phyloP scores from a whole-genome alignment of 768 basidiomycete species.

The Kwoniella heveanensis region DNA sequence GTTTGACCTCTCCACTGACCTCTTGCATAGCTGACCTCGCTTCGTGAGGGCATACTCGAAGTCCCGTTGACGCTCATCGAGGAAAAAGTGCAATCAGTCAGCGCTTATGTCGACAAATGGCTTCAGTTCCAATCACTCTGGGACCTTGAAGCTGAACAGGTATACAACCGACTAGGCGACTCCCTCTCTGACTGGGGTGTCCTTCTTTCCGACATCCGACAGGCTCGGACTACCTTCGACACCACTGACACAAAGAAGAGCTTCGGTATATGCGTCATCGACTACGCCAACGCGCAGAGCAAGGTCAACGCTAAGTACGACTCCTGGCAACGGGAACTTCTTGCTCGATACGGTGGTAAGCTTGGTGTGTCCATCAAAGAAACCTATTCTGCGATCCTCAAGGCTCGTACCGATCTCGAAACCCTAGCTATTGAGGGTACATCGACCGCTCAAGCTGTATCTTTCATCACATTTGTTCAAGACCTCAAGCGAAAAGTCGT shows the following conservation, averaged over 20 bases:
- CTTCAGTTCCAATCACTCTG: conserved; percentile 97
- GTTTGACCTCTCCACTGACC: conserved; percentile 4
- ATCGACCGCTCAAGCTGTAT: conserved; percentile 96
- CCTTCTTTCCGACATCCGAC: conserved; percentile 93
- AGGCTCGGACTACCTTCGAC: conserved; percentile 93
- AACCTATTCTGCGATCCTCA: conserved; percentile 87
- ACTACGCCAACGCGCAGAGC: conserved; percentile 97
- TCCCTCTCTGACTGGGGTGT: conserved; percentile 93
- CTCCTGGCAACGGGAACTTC: conserved; percentile 93
- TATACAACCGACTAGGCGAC: conserved; percentile 88
- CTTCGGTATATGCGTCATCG: conserved; percentile 90
- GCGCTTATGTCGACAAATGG: conserved; percentile 94
- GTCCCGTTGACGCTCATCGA: conserved; percentile 85
- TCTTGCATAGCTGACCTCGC: conserved; percentile 61
- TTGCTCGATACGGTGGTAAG: conserved; percentile 88
- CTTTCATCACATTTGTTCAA: conserved; percentile 98
- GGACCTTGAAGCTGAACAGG: conserved; percentile 96
- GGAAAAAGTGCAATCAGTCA: conserved; percentile 71
- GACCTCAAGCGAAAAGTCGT: conserved; percentile 97
- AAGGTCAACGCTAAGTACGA: conserved; percentile 99
- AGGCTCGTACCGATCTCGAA: conserved; percentile 93
- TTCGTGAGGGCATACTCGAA: conserved; percentile 72
- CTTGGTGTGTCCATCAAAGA: conserved; percentile 96
- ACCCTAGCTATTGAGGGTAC: conserved; percentile 90
- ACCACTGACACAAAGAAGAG: conserved; percentile 88